phyloP scores from a whole-genome alignment of 768 basidiomycete species.

The Lactarius akahatsu region DNA sequence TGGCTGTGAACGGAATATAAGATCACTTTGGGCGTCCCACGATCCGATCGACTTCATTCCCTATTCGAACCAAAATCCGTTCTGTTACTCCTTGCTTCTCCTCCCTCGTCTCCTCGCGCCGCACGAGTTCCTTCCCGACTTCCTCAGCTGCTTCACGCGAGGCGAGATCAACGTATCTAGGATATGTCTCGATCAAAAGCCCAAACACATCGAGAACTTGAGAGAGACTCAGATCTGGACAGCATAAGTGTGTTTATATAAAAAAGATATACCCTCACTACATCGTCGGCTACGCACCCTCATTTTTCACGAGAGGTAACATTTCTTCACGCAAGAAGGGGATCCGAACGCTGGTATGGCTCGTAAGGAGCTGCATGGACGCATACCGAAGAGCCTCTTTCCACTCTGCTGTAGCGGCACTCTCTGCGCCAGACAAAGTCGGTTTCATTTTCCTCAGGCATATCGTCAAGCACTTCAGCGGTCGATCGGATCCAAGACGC shows the following conservation, averaged over 20 bases:
- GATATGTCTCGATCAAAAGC: conserved; percentile 72
- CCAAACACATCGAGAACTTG: conserved; percentile 70
- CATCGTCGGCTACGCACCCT: conserved; percentile 44
- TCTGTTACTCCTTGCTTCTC: conserved; percentile 60
- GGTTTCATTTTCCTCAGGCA: conserved; percentile 35
- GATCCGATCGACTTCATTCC: conserved; percentile 60
- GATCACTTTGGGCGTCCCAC: conserved; percentile 60
- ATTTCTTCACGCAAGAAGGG: conserved; percentile 66
- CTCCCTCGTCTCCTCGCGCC: conserved; percentile 57
- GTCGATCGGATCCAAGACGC: conserved; percentile 61
- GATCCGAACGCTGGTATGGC: conserved; percentile 53
- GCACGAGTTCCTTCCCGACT: conserved; percentile 62
- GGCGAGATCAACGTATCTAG: conserved; percentile 69
- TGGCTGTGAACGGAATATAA: background rate
- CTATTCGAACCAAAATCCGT: conserved; percentile 74
- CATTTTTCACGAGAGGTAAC: conserved; percentile 53
- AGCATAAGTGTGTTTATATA: conserved; percentile 8
- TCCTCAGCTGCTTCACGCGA: conserved; percentile 73
- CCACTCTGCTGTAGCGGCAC: conserved; percentile 54
- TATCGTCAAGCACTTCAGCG: conserved; percentile 33
- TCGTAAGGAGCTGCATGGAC: conserved; percentile 47
- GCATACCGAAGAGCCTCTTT: conserved; percentile 53
- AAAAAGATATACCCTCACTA: conserved; percentile 3
- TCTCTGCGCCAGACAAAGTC: conserved; percentile 51
- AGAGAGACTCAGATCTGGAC: conserved; percentile 55